Evolutionary conservation across 2,329 filamentous ascomycete species (phyloP).

Genomic region (Exophiala oligosperma): DNA sequence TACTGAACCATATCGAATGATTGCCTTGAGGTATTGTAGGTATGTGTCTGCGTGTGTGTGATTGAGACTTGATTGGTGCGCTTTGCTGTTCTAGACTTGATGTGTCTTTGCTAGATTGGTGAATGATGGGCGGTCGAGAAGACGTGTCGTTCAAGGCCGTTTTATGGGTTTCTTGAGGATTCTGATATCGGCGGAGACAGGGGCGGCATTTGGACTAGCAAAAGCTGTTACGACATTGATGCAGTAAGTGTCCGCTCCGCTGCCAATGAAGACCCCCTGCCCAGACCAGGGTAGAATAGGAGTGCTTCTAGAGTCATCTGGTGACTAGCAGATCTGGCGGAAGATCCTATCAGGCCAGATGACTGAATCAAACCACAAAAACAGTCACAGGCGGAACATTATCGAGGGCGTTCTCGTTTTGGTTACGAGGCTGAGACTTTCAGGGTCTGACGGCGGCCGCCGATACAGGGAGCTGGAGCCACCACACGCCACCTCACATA

Average conservation of each 20-base stretch:
- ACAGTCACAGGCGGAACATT: neutral
- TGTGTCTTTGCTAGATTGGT: slow-evolving; percentile 14
- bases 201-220: neutral
- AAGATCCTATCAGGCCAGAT: neutral
- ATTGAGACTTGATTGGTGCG: neutral
- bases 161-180: slow-evolving; percentile 11
- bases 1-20: slow-evolving; percentile 20
- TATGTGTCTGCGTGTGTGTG: neutral
- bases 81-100: neutral
- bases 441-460: neutral
- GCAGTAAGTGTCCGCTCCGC: slow-evolving; percentile 15
- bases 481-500: neutral
- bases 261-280: neutral
- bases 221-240: neutral
- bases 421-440: neutral
- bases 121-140: neutral
- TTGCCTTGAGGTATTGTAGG: neutral
- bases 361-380: slow-evolving; percentile 5
- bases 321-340: slow-evolving; percentile 5
- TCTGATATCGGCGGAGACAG: neutral
- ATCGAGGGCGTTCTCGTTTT: neutral
- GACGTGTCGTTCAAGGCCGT: neutral
- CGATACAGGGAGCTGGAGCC: neutral
- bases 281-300: slow-evolving; percentile 4
- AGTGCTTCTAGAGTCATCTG: slow-evolving; percentile 4